Percentiles rank a stretch among this genome's conserved stretches.
These are phyloP conservation scores for Alternaria gaisen DNA, from an alignment of 2,329 filamentous ascomycete genomes.

Conservation along the genomic window DNA sequence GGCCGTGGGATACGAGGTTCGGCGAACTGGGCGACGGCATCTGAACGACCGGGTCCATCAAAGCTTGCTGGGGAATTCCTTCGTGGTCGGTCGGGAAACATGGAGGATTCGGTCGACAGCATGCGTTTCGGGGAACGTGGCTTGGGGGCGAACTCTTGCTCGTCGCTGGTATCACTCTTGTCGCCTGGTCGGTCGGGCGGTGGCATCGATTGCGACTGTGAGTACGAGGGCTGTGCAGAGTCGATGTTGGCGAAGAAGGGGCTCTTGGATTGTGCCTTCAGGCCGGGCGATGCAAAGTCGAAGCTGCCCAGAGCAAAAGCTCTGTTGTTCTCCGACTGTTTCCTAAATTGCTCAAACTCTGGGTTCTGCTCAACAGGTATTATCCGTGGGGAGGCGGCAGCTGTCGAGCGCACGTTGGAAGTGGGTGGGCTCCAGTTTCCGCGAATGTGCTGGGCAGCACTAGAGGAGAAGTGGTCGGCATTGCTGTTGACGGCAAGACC, in stretches of 20 bases:
- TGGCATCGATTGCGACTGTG: constrained; percentile 45
- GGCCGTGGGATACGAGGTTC: constrained; percentile 43
- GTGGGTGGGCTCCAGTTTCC: constrained; percentile 79
- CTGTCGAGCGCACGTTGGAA: constrained; percentile 75
- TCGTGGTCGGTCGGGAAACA: constrained; percentile 55
- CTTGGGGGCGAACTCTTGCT: constrained; percentile 33
- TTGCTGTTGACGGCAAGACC: constrained; percentile 70
- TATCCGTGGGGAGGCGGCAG: constrained; percentile 72
- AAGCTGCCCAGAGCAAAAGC: constrained; percentile 55
- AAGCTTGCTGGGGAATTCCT: constrained; percentile 59
- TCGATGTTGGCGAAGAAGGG: constrained; percentile 35
- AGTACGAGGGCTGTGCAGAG: constrained; percentile 36
- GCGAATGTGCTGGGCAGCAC: constrained; percentile 65
- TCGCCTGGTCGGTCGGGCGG: constrained; percentile 22
- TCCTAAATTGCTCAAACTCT: constrained; percentile 82
- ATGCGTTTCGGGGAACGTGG: constrained; percentile 60
- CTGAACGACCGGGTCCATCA: constrained; percentile 47
- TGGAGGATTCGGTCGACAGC: constrained; percentile 55
- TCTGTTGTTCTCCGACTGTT: constrained; percentile 70
- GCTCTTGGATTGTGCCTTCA: constrained; percentile 39
- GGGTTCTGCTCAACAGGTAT: constrained; percentile 78
- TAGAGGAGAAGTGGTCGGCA: constrained; percentile 69
- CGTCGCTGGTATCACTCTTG: constrained; percentile 29
- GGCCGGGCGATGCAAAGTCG: constrained; percentile 50
- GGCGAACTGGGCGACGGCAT: constrained; percentile 46